A percentile compares a stretch with the other conserved stretches of the same genome.
Conservation (phyloP, 257 asterid species). For the Gentiana straminea region DNA sequence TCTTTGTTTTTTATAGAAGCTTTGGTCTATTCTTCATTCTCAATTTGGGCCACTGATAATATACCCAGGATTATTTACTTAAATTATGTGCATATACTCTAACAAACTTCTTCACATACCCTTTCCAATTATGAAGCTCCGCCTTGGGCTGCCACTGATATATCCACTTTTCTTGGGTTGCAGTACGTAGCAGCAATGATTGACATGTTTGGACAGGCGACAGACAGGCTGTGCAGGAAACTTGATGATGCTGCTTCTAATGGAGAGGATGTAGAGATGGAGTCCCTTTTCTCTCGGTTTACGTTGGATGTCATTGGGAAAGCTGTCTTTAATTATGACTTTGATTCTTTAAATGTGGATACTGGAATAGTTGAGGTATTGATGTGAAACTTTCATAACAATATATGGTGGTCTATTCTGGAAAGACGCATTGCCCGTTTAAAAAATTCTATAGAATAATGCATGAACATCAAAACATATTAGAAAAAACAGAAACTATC, state of each 20-base stretch:
- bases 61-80: not conserved
- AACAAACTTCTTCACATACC: not conserved
- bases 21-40: too few relatives aligned
- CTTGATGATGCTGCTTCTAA: conserved; percentile 89
- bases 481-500: conserved; percentile 6
- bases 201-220: conserved; percentile 76
- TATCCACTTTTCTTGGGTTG: conserved; percentile 11
- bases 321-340: conserved; percentile 94
- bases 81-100: not conserved
- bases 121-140: conserved; percentile 9
- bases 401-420: conserved; percentile 1
- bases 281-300: conserved; percentile 92
- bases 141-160: conserved; percentile 2
- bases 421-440: not conserved
- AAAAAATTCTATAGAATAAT: not conserved
- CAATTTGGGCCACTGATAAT: too few relatives aligned
- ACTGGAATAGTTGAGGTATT: conserved; percentile 88
- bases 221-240: conserved; percentile 71
- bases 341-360: conserved; percentile 80
- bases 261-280: conserved; percentile 96
- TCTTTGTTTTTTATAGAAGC: not conserved
- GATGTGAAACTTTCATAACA: not conserved
- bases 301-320: conserved; percentile 93
- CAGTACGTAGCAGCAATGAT: conserved; percentile 95
- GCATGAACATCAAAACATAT: not conserved